A percentile compares a stretch with the other conserved stretches of the same genome.
phyloP scores from a whole-genome alignment of 2,329 filamentous ascomycete species.

The Oidium heveae region DNA sequence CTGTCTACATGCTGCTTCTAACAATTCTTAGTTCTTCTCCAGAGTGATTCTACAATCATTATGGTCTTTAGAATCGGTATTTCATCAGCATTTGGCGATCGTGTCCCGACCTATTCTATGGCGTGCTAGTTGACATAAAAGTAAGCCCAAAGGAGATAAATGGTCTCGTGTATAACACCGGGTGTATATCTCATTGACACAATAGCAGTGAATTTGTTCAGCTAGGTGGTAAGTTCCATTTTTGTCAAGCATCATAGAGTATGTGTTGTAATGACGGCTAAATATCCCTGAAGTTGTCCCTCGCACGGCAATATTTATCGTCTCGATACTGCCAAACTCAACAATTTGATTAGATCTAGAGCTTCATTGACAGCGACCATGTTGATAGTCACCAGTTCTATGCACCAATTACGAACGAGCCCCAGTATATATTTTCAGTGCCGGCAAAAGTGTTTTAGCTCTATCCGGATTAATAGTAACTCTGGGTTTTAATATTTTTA shows the following conservation, averaged over 20 bases:
- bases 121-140: not conserved
- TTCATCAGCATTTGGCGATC: not conserved
- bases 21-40: not conserved
- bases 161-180: not conserved
- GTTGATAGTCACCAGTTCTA: not conserved
- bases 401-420: not conserved
- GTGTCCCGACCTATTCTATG: not conserved
- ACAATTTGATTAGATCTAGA: not conserved
- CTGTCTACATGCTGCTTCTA: no score
- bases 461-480: not conserved
- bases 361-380: not conserved
- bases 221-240: not conserved
- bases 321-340: not conserved
- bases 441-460: not conserved
- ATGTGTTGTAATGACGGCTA: not conserved
- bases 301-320: not conserved
- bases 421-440: not conserved
- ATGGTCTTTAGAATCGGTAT: not conserved
- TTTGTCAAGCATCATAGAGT: not conserved
- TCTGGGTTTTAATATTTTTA: not conserved
- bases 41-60: not conserved
- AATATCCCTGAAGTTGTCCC: not conserved
- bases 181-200: not conserved
- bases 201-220: not conserved
- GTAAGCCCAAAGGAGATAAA: not conserved